Conservation (phyloP, 192 early-diverging fungal species). For the Anaeromyces robustus region DNA sequence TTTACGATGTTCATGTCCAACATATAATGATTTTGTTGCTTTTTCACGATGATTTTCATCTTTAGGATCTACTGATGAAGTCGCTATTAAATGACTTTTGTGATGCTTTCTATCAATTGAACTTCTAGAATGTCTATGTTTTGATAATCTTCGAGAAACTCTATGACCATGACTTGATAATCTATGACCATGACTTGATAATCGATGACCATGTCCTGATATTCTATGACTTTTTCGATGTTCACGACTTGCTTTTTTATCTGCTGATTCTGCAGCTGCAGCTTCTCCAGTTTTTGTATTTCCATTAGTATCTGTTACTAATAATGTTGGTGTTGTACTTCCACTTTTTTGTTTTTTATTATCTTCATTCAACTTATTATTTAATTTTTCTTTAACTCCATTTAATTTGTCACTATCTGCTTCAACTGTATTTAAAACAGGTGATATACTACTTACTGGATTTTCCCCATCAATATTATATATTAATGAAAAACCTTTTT, state of each 20-base stretch:
- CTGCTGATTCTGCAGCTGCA: neutral
- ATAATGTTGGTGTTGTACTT: neutral
- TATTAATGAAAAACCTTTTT: neutral
- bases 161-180: neutral
- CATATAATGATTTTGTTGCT: neutral
- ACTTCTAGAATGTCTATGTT: neutral
- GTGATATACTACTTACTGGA: neutral
- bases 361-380: neutral
- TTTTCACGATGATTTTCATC: neutral
- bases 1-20: neutral
- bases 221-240: neutral
- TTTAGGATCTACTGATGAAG: neutral
- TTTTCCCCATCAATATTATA: neutral
- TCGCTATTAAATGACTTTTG: neutral
- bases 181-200: neutral
- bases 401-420: neutral
- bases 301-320: no score
- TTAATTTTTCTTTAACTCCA: neutral
- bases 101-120: neutral
- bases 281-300: no score
- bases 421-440: neutral
- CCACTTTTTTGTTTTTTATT: neutral
- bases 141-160: neutral
- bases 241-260: neutral
- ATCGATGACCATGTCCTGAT: neutral